phyloP scores from a whole-genome alignment of 331 rosid genomes.

The Stylosanthes scabra region DNA sequence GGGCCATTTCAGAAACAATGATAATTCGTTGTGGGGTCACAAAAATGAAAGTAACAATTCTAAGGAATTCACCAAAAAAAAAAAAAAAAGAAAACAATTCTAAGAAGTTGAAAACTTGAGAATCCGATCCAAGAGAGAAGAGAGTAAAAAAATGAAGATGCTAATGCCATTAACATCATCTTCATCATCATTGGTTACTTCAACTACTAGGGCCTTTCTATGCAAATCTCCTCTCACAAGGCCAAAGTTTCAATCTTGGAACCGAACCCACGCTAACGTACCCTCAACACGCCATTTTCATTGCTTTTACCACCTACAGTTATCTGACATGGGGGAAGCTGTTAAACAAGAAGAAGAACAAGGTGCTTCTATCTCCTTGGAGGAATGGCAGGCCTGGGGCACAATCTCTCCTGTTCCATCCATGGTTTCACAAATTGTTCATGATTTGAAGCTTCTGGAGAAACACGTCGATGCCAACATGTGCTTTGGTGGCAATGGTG shows the following conservation, averaged over 20 bases:
- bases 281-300: no score
- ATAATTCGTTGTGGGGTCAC: no score
- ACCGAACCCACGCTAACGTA: not conserved
- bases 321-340: slow-evolving; percentile 25
- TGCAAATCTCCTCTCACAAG: not conserved
- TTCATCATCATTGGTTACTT: not conserved
- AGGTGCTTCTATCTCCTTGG: slow-evolving; percentile 54
- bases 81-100: no score
- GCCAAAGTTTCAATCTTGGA: not conserved
- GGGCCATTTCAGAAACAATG: no score
- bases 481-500: slow-evolving; percentile 87
- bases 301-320: not conserved
- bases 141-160: no score
- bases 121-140: no score
- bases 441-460: slow-evolving; percentile 73
- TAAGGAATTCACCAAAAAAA: no score
- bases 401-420: slow-evolving; percentile 72
- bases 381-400: slow-evolving; percentile 97
- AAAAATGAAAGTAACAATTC: no score
- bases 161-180: no score
- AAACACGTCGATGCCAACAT: slow-evolving; percentile 57
- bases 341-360: not conserved
- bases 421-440: slow-evolving; percentile 61
- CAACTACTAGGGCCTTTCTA: not conserved
- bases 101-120: no score